Conservation (phyloP, 192 early-diverging fungal genomes). For the Linnemannia exigua region DNA sequence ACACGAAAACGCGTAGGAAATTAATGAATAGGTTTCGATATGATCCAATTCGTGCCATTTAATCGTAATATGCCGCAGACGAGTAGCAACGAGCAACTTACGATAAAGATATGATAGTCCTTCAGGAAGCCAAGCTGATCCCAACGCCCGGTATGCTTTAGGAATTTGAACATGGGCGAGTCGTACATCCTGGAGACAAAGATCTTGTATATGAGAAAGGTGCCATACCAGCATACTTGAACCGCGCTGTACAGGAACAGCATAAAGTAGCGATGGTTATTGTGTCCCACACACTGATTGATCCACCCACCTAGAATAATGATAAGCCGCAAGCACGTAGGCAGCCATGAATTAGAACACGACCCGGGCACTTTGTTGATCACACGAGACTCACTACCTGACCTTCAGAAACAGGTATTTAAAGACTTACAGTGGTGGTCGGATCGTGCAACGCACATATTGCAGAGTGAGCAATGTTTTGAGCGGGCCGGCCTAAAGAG, state of each 20-base stretch:
- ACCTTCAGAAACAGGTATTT: not conserved
- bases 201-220: constrained; percentile 60
- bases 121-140: constrained; percentile 43
- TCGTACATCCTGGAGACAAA: constrained; percentile 52
- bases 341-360: not conserved
- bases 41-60: not conserved
- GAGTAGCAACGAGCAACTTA: constrained; percentile 29
- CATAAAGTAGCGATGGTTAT: constrained; percentile 68
- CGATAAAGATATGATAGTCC: constrained; percentile 58
- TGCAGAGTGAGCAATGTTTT: constrained; percentile 70
- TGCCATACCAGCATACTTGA: constrained; percentile 65
- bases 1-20: not conserved
- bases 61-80: not conserved
- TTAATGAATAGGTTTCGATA: not conserved
- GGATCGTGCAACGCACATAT: constrained; percentile 60
- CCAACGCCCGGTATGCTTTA: constrained; percentile 35
- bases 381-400: not conserved
- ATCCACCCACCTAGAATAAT: constrained; percentile 63
- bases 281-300: constrained; percentile 67
- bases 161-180: constrained; percentile 50
- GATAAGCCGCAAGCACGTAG: not conserved
- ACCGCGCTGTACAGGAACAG: constrained; percentile 61
- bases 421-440: constrained; percentile 66
- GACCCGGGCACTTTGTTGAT: not conserved
- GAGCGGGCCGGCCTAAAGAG: constrained; percentile 65